These are phyloP conservation scores for Globisporangium acanthophoron DNA, from an alignment of 352 stramenopile genomes.

Conservation along the genomic window DNA sequence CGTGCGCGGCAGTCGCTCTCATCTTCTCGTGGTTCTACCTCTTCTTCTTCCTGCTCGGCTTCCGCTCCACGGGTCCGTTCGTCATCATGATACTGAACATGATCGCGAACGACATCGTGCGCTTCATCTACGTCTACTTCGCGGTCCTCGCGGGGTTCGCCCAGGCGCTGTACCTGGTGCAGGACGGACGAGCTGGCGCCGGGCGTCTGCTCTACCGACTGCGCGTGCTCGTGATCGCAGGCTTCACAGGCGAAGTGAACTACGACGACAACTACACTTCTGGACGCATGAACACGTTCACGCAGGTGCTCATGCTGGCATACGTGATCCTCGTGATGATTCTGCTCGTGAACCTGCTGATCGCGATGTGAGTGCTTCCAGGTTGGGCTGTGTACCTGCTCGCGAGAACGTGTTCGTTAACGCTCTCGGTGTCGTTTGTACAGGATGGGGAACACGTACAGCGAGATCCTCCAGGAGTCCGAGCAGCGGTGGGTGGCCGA, in stretches of 20 bases:
- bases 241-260: conserved; percentile 53
- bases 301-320: conserved; percentile 41
- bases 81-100: conserved; percentile 68
- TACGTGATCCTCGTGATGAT: conserved; percentile 68
- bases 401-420: background rate
- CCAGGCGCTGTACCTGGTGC: conserved; percentile 47
- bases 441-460: conserved; percentile 69
- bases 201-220: conserved; percentile 30
- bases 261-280: conserved; percentile 54
- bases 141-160: conserved; percentile 52
- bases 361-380: conserved; percentile 38
- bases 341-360: conserved; percentile 58
- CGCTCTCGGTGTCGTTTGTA: background rate
- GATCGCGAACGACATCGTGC: conserved; percentile 51
- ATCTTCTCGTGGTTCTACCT: conserved; percentile 60
- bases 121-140: conserved; percentile 53
- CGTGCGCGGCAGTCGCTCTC: conserved; percentile 32
- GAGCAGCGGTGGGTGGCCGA: conserved; percentile 62
- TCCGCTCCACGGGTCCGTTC: conserved; percentile 54
- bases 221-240: conserved; percentile 43
- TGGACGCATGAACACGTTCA: conserved; percentile 39
- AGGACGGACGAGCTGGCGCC: conserved; percentile 31
- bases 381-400: background rate
- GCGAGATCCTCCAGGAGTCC: conserved; percentile 45
- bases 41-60: conserved; percentile 66